phyloP scores from a whole-genome alignment of 1,139 yeast species.

The Lodderomyces parapsilosis region DNA sequence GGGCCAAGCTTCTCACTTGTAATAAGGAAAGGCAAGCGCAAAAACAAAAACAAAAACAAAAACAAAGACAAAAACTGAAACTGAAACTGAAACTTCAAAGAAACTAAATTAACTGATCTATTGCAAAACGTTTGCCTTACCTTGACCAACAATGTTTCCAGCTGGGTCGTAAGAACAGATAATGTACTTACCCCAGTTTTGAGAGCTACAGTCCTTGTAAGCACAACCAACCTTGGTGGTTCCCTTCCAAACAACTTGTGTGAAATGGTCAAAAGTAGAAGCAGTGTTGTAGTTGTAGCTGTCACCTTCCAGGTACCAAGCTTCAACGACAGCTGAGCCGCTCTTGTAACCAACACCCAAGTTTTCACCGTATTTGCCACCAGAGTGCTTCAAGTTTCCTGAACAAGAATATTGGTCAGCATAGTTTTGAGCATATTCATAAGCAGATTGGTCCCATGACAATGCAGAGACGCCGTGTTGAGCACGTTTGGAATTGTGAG shows the following conservation, averaged over 20 bases:
- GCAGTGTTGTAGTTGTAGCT: constrained; percentile 51
- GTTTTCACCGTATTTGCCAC: constrained; percentile 84
- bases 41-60: too few species aligned
- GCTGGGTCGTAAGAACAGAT: constrained; percentile 7
- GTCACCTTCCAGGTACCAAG: constrained; percentile 78
- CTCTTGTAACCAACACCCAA: constrained; percentile 70
- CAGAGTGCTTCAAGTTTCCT: constrained; percentile 68
- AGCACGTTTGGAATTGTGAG: constrained; percentile 71
- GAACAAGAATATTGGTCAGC: constrained; percentile 72
- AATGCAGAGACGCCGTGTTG: constrained; percentile 59
- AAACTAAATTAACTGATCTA: too few species aligned
- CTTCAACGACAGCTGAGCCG: constrained; percentile 60
- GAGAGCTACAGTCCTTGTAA: constrained; percentile 46
- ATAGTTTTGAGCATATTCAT: constrained; percentile 65
- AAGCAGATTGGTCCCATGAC: constrained; percentile 64
- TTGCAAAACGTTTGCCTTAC: constrained; percentile 49
- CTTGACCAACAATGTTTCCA: constrained; percentile 32
- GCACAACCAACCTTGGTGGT: constrained; percentile 78
- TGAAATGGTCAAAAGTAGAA: constrained; percentile 65
- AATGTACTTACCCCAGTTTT: constrained; percentile 25
- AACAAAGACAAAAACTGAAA: too few species aligned
- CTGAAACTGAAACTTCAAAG: too few species aligned
- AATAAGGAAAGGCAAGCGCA: background rate
- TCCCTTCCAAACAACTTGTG: constrained; percentile 81
- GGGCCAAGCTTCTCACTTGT: constrained; percentile 1